These are phyloP conservation scores for Fusarium sp. DNA, from an alignment of 2,329 filamentous ascomycete genomes.

Conservation along the genomic window DNA sequence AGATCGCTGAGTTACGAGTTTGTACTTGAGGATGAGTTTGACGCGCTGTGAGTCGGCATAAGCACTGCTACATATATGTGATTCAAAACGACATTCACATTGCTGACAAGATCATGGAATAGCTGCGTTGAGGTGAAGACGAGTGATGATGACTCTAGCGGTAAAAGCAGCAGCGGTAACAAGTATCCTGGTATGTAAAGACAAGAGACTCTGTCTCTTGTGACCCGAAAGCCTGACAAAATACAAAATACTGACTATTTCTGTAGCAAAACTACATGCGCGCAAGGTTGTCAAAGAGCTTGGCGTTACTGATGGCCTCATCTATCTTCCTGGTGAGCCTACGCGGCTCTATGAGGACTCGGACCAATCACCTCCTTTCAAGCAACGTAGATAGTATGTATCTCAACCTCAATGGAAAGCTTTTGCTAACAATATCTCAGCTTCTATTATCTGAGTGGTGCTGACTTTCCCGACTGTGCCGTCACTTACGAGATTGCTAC, in stretches of 20 bases:
- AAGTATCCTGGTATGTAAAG: constrained; percentile 56
- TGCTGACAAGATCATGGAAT: constrained; percentile 13
- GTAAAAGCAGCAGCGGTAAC: constrained; percentile 42
- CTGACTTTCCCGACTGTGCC: constrained; percentile 66
- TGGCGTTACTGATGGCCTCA: constrained; percentile 63
- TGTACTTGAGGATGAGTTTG: constrained; percentile 66
- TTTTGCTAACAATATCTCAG: constrained; percentile 50
- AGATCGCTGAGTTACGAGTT: constrained; percentile 52
- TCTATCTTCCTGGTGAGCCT: constrained; percentile 68
- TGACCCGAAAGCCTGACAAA: neutral
- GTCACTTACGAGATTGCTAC: constrained; percentile 69
- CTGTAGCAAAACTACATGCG: constrained; percentile 68
- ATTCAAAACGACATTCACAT: neutral
- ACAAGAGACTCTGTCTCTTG: neutral
- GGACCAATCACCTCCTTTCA: constrained; percentile 68
- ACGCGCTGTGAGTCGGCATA: constrained; percentile 62
- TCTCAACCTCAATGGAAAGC: neutral
- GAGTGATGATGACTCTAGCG: constrained; percentile 27
- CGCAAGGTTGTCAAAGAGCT: constrained; percentile 67
- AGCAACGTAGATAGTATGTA: constrained; percentile 70
- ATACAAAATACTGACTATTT: neutral
- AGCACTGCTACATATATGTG: too few species aligned
- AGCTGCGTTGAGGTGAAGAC: constrained; percentile 58
- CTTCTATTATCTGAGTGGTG: constrained; percentile 71
- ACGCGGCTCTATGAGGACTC: constrained; percentile 69